phyloP scores from a whole-genome alignment of 2,329 filamentous ascomycete species.

The Fusarium sp. region DNA sequence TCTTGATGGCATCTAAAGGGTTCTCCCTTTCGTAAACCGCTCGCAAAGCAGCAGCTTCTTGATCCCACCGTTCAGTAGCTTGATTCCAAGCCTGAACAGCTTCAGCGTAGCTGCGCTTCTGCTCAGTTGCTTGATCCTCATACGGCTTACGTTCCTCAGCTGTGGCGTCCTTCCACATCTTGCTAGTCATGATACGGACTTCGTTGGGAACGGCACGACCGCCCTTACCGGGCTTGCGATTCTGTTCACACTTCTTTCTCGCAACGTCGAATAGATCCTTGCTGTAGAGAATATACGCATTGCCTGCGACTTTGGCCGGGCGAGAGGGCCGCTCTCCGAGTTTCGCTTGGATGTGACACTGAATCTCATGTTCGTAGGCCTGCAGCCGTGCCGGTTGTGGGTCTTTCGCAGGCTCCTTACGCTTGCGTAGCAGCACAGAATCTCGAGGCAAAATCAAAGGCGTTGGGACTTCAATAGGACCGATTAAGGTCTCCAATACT shows the following conservation, averaged over 20 bases:
- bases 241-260: slow-evolving; percentile 71
- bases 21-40: slow-evolving; percentile 66
- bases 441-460: slow-evolving; percentile 80
- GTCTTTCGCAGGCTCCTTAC: slow-evolving; percentile 65
- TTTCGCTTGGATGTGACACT: slow-evolving; percentile 63
- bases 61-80: slow-evolving; percentile 79
- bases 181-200: slow-evolving; percentile 85
- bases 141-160: slow-evolving; percentile 82
- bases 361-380: slow-evolving; percentile 68
- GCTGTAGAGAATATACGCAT: slow-evolving; percentile 91
- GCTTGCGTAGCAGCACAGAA: slow-evolving; percentile 64
- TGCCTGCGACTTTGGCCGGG: slow-evolving; percentile 80
- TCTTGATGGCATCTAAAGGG: slow-evolving; percentile 52
- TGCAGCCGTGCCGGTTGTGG: slow-evolving; percentile 66
- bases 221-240: slow-evolving; percentile 71
- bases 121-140: slow-evolving; percentile 77
- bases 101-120: slow-evolving; percentile 74
- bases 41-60: slow-evolving; percentile 68
- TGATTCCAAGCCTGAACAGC: slow-evolving; percentile 71
- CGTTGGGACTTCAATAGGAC: slow-evolving; percentile 80
- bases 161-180: slow-evolving; percentile 87
- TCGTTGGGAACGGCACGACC: slow-evolving; percentile 78
- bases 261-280: slow-evolving; percentile 79
- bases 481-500: slow-evolving; percentile 82
- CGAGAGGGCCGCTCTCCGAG: slow-evolving; percentile 82